Evolutionary conservation across 2,329 filamentous ascomycete species (phyloP), one percentile per base, ranked within the genome.

Genomic region (Diaporthe sp.): DNA sequence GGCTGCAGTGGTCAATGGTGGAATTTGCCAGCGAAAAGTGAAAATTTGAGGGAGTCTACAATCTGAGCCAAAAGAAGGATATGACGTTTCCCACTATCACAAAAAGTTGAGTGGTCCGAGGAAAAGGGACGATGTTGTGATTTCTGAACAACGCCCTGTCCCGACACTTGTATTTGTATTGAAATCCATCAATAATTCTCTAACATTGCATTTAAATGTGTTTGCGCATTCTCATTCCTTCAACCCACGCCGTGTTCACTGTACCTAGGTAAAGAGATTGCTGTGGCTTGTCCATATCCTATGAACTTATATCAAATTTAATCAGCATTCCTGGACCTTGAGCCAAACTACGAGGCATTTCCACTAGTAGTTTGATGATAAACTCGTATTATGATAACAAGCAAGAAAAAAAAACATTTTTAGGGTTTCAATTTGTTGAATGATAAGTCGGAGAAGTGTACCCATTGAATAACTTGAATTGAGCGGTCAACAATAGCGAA

Each of bases 1-100:
- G 44, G 19, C 44, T 17, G 44, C 6, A 49, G 19, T 22, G 7
- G 44, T 22, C 19, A 19, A 8, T 9, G 19, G 3, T 22, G 44
- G 44, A 1, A 9, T 22, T 22, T 3, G 44, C 4, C 19, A 17
- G 7, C 7, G 22, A 19, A 7, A 22, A 3, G 44, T 22, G 7
- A 19, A 44, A 7, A 22, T 22, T 22, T 2, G 19, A 49, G 2
- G 2, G 7, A 49, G 1, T 1, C 19, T 7, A 1, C 1, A 49
- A 49, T 22, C 17, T 49, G 44, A 49, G 17, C 19, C 7, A 22
- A 46, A 8, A 17, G 19, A 22, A n/a, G n/a, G n/a, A n/a, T 39
- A 10, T 37, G 34, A 39, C 3, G 10, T 39, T 10, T 12, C n/a
- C 37, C 37, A 39, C 37, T 0, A 13, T 39, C 37, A 3, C 37